phyloP scores from a whole-genome alignment of 352 stramenopile genomes.

The Pythium sukuiense region DNA sequence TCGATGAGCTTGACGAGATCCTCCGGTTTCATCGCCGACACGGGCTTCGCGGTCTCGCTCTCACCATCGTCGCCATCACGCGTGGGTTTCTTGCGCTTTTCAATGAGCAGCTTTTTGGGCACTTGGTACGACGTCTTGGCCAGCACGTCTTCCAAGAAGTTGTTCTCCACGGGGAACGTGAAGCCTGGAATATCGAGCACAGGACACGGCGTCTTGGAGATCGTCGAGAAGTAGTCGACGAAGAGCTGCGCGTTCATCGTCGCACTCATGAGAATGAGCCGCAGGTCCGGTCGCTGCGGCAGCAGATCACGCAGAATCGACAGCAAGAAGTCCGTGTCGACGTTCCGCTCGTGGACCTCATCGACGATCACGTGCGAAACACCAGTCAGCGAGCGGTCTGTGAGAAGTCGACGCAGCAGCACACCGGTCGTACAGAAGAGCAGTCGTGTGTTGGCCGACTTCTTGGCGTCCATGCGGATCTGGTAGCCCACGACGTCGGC shows the following conservation, averaged over 20 bases:
- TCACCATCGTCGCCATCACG: conserved; percentile 28
- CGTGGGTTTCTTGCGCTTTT: conserved; percentile 48
- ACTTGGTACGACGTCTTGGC: conserved; percentile 61
- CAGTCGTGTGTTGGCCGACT: conserved; percentile 86
- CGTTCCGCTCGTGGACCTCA: conserved; percentile 97
- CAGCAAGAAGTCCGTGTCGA: conserved; percentile 96
- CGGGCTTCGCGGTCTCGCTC: conserved; percentile 29
- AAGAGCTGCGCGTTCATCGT: conserved; percentile 93
- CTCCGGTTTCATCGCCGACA: conserved; percentile 37
- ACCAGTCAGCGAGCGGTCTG: conserved; percentile 81
- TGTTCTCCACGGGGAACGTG: conserved; percentile 74
- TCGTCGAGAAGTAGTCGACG: conserved; percentile 76
- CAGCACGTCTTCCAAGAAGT: conserved; percentile 82
- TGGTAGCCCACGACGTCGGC: conserved; percentile 92
- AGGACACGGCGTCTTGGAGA: conserved; percentile 37
- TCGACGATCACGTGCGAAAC: conserved; percentile 99
- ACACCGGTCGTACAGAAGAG: conserved; percentile 97
- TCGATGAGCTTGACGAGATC: conserved; percentile 79
- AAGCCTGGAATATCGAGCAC: conserved; percentile 87
- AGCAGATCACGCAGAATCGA: conserved; percentile 89
- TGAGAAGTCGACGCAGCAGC: conserved; percentile 91
- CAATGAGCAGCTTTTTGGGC: conserved; percentile 51
- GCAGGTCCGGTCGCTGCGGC: conserved; percentile 69
- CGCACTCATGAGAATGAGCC: conserved; percentile 96
- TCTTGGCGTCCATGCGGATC: conserved; percentile 94